Evolutionary conservation across 805 yeast species (phyloP).

Genomic region (Lipomyces yamanashiensis): DNA sequence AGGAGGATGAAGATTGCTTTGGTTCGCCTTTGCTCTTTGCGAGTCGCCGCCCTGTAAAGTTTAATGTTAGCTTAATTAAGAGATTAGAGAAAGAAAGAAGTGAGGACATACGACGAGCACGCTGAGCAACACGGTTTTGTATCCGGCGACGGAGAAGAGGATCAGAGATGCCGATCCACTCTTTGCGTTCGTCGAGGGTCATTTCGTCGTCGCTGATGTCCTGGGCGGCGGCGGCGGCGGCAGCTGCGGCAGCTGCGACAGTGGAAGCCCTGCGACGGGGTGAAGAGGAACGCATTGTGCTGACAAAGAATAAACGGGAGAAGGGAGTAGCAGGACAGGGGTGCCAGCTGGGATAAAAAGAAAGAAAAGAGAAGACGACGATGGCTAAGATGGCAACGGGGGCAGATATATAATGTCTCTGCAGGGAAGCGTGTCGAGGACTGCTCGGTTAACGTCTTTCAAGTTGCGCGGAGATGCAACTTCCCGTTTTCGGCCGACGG

Average conservation of each 20-base stretch:
- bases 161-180: constrained; percentile 26
- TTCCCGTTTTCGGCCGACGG: constrained; percentile 15
- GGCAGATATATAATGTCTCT: neutral
- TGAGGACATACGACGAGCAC: constrained; percentile 23
- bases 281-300: constrained; percentile 4
- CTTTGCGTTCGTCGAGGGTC: constrained; percentile 30
- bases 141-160: constrained; percentile 28
- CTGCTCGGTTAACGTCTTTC: too few relatives aligned
- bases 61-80: neutral
- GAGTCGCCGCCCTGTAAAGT: constrained; percentile 21
- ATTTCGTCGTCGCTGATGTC: constrained; percentile 16
- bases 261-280: constrained; percentile 10
- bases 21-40: constrained; percentile 7
- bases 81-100: neutral
- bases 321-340: neutral
- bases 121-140: constrained; percentile 33
- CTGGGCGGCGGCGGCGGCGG: neutral
- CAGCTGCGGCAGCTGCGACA: constrained; percentile 3
- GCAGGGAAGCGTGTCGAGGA: neutral
- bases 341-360: neutral
- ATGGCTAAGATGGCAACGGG: neutral
- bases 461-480: too few relatives aligned
- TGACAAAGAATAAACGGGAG: neutral
- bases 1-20: neutral
- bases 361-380: neutral